These are phyloP conservation scores for Uronychia setigera DNA, from an alignment of 73 alveolate species.

Conservation along the genomic window DNA sequence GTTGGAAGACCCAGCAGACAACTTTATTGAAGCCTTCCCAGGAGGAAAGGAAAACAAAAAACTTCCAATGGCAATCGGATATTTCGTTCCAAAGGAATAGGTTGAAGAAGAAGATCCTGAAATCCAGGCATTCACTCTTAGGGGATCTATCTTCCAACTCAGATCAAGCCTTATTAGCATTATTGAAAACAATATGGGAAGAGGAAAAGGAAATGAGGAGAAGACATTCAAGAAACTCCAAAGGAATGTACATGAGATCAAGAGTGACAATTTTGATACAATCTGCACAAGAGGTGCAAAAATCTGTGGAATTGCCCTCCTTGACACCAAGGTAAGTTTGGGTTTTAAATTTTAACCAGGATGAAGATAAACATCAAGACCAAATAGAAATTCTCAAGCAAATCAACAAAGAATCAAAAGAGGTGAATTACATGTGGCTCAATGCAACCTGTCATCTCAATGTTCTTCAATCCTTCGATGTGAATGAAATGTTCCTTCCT, in stretches of 20 bases:
- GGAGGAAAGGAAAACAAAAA: neutral
- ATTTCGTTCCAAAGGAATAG: neutral
- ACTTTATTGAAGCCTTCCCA: neutral
- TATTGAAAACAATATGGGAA: neutral
- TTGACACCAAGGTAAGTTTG: neutral
- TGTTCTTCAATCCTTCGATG: neutral
- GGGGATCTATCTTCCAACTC: neutral
- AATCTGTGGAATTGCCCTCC: slow-evolving; percentile 1
- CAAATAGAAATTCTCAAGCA: neutral
- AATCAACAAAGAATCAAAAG: neutral
- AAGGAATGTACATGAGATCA: neutral
- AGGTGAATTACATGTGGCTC: slow-evolving; percentile 32
- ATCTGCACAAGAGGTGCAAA: neutral
- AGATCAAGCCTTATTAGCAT: neutral
- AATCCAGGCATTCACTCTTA: neutral
- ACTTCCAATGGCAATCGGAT: neutral
- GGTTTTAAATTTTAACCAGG: neutral
- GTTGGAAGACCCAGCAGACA: neutral
- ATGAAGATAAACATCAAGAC: neutral
- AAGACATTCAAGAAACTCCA: neutral
- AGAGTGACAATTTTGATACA: neutral
- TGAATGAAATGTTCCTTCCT: slow-evolving; percentile 2
- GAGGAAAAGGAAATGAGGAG: neutral
- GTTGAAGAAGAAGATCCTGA: neutral
- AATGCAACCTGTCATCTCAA: slow-evolving; percentile 19